A percentile compares a stretch with the other conserved stretches of the same genome.
These are phyloP conservation scores for Ustilago hordei DNA, from an alignment of 1,284 basidiomycete species.

Conservation along the genomic window DNA sequence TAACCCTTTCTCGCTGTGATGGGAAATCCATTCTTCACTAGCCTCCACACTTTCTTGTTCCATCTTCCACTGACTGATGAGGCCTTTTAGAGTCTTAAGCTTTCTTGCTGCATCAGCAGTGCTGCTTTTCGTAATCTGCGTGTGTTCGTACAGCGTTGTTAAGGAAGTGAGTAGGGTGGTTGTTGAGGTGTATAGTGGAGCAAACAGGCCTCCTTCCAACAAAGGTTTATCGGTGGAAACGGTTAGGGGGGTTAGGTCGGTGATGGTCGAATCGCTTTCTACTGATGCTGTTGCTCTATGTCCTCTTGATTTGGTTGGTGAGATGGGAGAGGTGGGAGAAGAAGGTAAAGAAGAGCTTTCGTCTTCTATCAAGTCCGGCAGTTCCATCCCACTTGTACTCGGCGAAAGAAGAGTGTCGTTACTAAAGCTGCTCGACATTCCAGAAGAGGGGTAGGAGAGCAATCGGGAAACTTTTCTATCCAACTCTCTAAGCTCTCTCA, in stretches of 20 bases:
- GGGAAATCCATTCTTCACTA: slow-evolving; percentile 32
- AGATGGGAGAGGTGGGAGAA: neutral
- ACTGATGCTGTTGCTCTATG: neutral
- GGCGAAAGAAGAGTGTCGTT: neutral
- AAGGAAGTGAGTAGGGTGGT: slow-evolving; percentile 21
- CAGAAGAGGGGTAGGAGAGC: neutral
- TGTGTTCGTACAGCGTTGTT: slow-evolving; percentile 42
- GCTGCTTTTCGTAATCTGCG: slow-evolving; percentile 41
- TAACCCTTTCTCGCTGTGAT: neutral
- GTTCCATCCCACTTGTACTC: neutral
- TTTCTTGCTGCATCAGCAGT: slow-evolving; percentile 41
- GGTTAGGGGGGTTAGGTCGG: neutral
- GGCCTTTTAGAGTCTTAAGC: slow-evolving; percentile 29
- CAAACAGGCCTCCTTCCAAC: slow-evolving; percentile 6
- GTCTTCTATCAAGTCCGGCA: neutral
- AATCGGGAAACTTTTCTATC: slow-evolving; percentile 18
- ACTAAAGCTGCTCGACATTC: slow-evolving; percentile 1
- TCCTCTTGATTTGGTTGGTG: neutral
- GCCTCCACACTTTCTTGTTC: slow-evolving; percentile 40
- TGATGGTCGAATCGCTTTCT: slow-evolving; percentile 12
- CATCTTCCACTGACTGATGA: slow-evolving; percentile 34
- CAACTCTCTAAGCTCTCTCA: slow-evolving; percentile 47
- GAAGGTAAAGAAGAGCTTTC: neutral
- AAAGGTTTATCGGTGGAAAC: neutral
- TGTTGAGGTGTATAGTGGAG: slow-evolving; percentile 30